These are phyloP conservation scores for Diplodia scrobiculata DNA, from an alignment of 2,329 filamentous ascomycete genomes.

Conservation along the genomic window DNA sequence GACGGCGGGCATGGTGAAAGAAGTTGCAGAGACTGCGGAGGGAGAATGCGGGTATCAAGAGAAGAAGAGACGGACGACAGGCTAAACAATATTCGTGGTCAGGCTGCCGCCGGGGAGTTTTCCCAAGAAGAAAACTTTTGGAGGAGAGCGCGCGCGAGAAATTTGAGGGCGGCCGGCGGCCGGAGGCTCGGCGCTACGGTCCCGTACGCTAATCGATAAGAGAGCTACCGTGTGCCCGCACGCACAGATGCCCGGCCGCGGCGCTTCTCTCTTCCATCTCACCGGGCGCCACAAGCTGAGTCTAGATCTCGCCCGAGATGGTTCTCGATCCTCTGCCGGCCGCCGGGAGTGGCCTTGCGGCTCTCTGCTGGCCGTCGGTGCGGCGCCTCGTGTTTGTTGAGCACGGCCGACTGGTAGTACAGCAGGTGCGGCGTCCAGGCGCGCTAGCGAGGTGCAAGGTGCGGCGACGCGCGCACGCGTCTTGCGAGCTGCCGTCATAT, in stretches of 20 bases:
- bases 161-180: conserved; percentile 25
- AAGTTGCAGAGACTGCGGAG: background rate
- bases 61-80: conserved; percentile 38
- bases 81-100: conserved; percentile 48
- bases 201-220: conserved; percentile 26
- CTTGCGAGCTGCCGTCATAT: background rate
- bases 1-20: conserved; percentile 66
- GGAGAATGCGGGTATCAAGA: conserved; percentile 23
- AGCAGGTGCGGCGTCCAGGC: background rate
- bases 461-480: conserved; percentile 13
- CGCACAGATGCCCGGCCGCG: background rate
- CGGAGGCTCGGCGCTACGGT: conserved; percentile 25
- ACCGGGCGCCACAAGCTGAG: background rate
- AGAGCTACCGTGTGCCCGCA: background rate
- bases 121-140: conserved; percentile 50
- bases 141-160: conserved; percentile 34
- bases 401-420: too few species aligned
- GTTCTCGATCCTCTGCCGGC: background rate
- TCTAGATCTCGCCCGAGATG: background rate
- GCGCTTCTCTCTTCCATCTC: background rate
- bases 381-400: background rate
- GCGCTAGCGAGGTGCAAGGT: background rate
- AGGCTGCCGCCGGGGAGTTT: conserved; percentile 59
- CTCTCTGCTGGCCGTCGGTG: background rate
- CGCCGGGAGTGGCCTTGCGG: background rate